Evolutionary conservation across 768 basidiomycete species (phyloP), one percentile per base, ranked within the genome.

Genomic region (Suillus hirtellus): DNA sequence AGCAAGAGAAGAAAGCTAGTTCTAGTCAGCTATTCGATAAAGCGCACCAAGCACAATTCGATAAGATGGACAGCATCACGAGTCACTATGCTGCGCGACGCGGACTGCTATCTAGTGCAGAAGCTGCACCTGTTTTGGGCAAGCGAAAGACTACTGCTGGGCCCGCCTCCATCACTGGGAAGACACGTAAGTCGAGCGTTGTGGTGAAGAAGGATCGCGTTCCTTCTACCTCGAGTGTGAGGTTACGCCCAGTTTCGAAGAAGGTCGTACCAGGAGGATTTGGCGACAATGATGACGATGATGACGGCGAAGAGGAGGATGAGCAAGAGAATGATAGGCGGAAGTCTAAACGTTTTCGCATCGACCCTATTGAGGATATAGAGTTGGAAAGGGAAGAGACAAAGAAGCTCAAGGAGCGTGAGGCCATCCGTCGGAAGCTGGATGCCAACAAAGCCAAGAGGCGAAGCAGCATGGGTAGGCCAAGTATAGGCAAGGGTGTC

Each of bases 31-130:
- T 79, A 54, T 84, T 92, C 69, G 82, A 88, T 24, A 84, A 82
- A 68, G 70, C 79, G 31, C 92, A 94, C 68, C 82, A 87, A 61
- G 79, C 82, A 42, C 83, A 84, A 62, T 93, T 93, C 71, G 75
- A 76, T 61, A 88, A 85, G 80, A 93, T 93, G 92, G 89, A 90
- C 67, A 87, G 89, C 8, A 92, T 93, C 69, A 82, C 77, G 12
- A 77, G 69, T 12, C 82, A 84, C 64, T 84, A 84, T 67, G 80
- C 84, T 5, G 81, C 81, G 35, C 77, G 71, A 54, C 77, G 80
- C 19, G 70, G 71, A 11, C 56, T 50, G 21, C 73, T 62, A 71
- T 70, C 34, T n/a, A 60, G 62, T 2, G 52, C 67, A 66, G 58
- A 61, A 60, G 38, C 68, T 67, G 55, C 6, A 19, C 24, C 65